These are phyloP conservation scores for Abelmoschus esculentus DNA, from an alignment of 345 rosid species.

Conservation along the genomic window DNA sequence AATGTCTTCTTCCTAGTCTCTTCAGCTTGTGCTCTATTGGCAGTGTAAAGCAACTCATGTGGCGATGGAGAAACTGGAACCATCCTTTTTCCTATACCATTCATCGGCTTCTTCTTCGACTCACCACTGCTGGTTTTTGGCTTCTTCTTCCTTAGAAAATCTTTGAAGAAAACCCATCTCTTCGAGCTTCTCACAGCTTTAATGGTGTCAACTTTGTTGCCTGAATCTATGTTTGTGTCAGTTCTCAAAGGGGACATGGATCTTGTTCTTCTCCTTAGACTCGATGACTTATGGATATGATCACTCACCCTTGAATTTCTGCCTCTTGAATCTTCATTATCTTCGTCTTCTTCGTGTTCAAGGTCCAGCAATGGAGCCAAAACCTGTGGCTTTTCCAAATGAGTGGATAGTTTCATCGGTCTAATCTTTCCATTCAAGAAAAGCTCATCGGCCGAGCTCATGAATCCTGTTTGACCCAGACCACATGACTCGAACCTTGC, in stretches of 20 bases:
- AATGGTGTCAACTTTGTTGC: slow-evolving; percentile 7
- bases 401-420: slow-evolving; percentile 84
- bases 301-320: not conserved
- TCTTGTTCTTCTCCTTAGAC: slow-evolving; percentile 62
- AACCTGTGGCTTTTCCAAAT: slow-evolving; percentile 71
- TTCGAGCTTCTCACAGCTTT: slow-evolving; percentile 75
- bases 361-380: slow-evolving; percentile 68
- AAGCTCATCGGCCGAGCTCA: slow-evolving; percentile 90
- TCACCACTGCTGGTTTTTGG: not conserved
- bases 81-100: slow-evolving; percentile 41
- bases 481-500: slow-evolving; percentile 39
- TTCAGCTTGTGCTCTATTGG: slow-evolving; percentile 85
- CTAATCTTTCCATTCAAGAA: slow-evolving; percentile 87
- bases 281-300: slow-evolving; percentile 32
- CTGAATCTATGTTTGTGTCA: slow-evolving; percentile 3
- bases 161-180: slow-evolving; percentile 40
- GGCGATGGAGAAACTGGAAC: slow-evolving; percentile 63
- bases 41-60: slow-evolving; percentile 83
- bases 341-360: slow-evolving; percentile 47
- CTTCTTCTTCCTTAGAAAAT: slow-evolving; percentile 48
- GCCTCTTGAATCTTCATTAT: too few species aligned
- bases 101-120: slow-evolving; percentile 25
- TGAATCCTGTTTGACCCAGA: slow-evolving; percentile 40
- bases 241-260: slow-evolving; percentile 80
- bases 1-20: slow-evolving; percentile 93